A percentile compares a stretch with the other conserved stretches of the same genome.
phyloP scores from a whole-genome alignment of 1,139 yeast genomes.

The Hansenula lynferdii region DNA sequence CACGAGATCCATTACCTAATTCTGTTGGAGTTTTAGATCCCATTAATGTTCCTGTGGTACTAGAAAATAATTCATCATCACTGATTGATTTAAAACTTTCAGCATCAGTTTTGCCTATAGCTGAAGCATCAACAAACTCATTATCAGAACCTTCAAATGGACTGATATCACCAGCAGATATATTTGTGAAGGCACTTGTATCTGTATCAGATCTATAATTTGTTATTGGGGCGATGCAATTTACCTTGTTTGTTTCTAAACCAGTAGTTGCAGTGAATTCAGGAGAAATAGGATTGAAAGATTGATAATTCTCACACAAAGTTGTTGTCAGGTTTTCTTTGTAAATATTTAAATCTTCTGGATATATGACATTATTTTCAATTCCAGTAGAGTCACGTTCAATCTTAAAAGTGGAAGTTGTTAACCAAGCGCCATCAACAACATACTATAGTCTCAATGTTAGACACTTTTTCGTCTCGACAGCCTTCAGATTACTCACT shows the following conservation, averaged over 20 bases:
- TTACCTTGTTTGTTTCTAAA: neutral
- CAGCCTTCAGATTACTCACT: too few relatives aligned
- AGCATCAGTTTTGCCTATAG: constrained; percentile 11
- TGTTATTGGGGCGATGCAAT: neutral
- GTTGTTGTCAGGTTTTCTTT: constrained; percentile 3
- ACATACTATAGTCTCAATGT: too few relatives aligned
- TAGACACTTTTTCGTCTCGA: too few relatives aligned
- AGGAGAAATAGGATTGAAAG: neutral
- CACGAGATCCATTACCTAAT: neutral
- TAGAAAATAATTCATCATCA: constrained; percentile 16
- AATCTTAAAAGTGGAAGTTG: constrained; percentile 34
- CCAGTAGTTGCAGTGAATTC: neutral
- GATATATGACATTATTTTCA: constrained; percentile 46
- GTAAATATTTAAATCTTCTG: constrained; percentile 31
- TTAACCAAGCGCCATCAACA: constrained; percentile 62
- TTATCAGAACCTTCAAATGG: constrained; percentile 3
- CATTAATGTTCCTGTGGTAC: constrained; percentile 21
- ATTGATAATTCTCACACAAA: constrained; percentile 1
- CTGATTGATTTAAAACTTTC: constrained; percentile 15
- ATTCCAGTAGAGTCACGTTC: constrained; percentile 43
- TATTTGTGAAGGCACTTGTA: constrained; percentile 18
- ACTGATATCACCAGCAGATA: constrained; percentile 12
- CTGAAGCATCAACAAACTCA: too few relatives aligned
- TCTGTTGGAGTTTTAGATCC: constrained; percentile 4
- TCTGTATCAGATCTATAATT: constrained; percentile 16